Conservation (phyloP, 2,329 filamentous ascomycete genomes). For the Apiospora arundinis region DNA sequence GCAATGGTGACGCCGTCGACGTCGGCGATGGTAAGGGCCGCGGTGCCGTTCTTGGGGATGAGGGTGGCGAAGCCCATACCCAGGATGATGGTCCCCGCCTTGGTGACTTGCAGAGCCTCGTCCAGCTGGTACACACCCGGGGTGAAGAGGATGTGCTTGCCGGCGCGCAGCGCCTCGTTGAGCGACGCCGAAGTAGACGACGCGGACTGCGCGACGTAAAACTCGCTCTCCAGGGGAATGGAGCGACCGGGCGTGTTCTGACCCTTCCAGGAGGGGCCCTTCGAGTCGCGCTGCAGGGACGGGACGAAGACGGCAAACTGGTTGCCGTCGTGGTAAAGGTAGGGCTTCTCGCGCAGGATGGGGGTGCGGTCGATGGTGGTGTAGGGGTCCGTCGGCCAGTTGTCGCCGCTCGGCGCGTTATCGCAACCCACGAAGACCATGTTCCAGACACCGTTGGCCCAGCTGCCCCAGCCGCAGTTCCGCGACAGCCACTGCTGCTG, state of each 20-base stretch:
- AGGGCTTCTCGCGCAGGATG: constrained; percentile 42
- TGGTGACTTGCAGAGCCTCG: constrained; percentile 33
- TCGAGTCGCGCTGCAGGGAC: constrained; percentile 35
- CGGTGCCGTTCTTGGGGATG: constrained; percentile 34
- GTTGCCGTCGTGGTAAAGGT: constrained; percentile 33
- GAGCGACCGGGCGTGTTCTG: constrained; percentile 36
- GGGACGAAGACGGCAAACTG: constrained; percentile 40
- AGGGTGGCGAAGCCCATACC: constrained; percentile 41
- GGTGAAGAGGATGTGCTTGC: constrained; percentile 40
- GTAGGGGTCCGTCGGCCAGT: constrained; percentile 38
- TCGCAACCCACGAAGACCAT: constrained; percentile 43
- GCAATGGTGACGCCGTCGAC: constrained; percentile 41
- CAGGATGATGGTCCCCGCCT: constrained; percentile 37
- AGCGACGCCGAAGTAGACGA: constrained; percentile 34
- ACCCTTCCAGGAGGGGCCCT: constrained; percentile 38
- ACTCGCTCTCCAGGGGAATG: constrained; percentile 35
- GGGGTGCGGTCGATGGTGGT: constrained; percentile 39
- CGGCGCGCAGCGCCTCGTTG: constrained; percentile 36
- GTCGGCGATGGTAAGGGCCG: constrained; percentile 37
- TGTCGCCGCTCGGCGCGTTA: constrained; percentile 36
- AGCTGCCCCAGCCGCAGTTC: constrained; percentile 41
- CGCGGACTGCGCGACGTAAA: constrained; percentile 35
- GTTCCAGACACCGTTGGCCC: constrained; percentile 44
- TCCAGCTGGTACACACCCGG: constrained; percentile 42
- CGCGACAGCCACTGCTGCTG: constrained; percentile 44